phyloP scores from a whole-genome alignment of 257 asterid genomes.

The Eustoma russellianum region DNA sequence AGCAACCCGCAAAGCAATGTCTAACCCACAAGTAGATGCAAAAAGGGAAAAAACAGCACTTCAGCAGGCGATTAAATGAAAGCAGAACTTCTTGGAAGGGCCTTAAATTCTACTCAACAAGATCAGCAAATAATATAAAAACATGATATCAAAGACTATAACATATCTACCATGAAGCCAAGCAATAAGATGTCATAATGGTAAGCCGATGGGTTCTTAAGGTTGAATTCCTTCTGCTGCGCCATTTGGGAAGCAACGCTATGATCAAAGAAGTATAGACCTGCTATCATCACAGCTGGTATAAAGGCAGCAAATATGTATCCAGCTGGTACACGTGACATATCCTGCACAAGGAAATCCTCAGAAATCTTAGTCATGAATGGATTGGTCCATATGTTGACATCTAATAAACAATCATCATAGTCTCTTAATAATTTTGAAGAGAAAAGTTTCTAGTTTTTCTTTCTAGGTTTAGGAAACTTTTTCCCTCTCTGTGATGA shows the following conservation, averaged over 20 bases:
- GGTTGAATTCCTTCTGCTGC: conserved; percentile 80
- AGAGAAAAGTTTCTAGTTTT: too few relatives aligned
- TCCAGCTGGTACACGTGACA: conserved; percentile 53
- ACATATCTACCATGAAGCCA: conserved; percentile 58
- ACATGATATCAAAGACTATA: background rate
- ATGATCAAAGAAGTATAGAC: conserved; percentile 82
- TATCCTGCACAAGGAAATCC: conserved; percentile 45
- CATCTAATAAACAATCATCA: background rate
- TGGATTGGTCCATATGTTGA: background rate
- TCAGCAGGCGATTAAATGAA: background rate
- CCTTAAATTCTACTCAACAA: background rate
- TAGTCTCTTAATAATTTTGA: background rate
- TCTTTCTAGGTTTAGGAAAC: too few relatives aligned
- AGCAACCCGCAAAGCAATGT: conserved; percentile 90
- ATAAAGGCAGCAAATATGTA: conserved; percentile 69
- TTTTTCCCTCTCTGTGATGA: too few relatives aligned
- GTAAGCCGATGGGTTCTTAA: conserved; percentile 79
- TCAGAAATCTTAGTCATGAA: background rate
- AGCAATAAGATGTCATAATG: conserved; percentile 71
- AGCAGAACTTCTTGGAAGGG: background rate
- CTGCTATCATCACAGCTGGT: conserved; percentile 91
- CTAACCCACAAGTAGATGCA: conserved; percentile 24
- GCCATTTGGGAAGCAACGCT: conserved; percentile 93
- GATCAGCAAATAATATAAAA: background rate
- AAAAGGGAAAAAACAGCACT: background rate